phyloP scores from a whole-genome alignment of 1,284 basidiomycete species.

The Ustanciosporium gigantosporum region DNA sequence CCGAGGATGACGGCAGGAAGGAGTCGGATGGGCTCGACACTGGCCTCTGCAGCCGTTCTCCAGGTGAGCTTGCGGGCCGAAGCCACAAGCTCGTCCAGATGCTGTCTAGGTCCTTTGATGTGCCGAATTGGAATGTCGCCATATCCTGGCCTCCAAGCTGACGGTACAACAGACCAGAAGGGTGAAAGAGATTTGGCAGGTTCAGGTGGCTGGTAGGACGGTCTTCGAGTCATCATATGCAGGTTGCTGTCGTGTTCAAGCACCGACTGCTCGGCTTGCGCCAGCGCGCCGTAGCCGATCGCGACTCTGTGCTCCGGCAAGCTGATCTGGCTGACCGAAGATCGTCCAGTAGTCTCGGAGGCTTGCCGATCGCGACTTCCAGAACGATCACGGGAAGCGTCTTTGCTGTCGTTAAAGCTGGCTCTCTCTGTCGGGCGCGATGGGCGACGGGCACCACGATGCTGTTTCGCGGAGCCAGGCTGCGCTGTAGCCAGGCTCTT shows the following conservation, averaged over 20 bases:
- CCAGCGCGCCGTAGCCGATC: slow-evolving; percentile 47
- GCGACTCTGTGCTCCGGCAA: slow-evolving; percentile 17
- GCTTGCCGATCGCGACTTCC: slow-evolving; percentile 8
- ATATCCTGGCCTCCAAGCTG: slow-evolving; percentile 19
- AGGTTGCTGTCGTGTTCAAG: slow-evolving; percentile 14
- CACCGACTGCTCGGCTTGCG: slow-evolving; percentile 42
- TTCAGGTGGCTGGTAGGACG: slow-evolving; percentile 23
- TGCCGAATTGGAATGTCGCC: slow-evolving; percentile 8
- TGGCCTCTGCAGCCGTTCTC: slow-evolving; percentile 32
- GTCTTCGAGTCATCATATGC: slow-evolving; percentile 4
- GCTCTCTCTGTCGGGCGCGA: slow-evolving; percentile 8
- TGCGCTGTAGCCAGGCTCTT: background rate
- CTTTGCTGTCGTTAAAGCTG: background rate
- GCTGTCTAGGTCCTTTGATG: slow-evolving; percentile 5
- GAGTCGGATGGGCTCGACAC: slow-evolving; percentile 48
- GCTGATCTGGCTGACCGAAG: slow-evolving; percentile 29
- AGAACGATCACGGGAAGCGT: slow-evolving; percentile 13
- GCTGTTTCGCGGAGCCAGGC: background rate
- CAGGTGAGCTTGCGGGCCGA: slow-evolving; percentile 38
- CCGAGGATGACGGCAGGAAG: slow-evolving; percentile 83
- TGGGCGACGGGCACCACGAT: slow-evolving; percentile 5
- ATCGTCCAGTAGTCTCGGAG: slow-evolving; percentile 21
- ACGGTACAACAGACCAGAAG: slow-evolving; percentile 30
- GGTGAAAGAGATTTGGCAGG: slow-evolving; percentile 16
- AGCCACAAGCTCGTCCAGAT: slow-evolving; percentile 5